Evolutionary conservation across 768 basidiomycete species (phyloP).

Genomic region (Psilocybe azurescens): DNA sequence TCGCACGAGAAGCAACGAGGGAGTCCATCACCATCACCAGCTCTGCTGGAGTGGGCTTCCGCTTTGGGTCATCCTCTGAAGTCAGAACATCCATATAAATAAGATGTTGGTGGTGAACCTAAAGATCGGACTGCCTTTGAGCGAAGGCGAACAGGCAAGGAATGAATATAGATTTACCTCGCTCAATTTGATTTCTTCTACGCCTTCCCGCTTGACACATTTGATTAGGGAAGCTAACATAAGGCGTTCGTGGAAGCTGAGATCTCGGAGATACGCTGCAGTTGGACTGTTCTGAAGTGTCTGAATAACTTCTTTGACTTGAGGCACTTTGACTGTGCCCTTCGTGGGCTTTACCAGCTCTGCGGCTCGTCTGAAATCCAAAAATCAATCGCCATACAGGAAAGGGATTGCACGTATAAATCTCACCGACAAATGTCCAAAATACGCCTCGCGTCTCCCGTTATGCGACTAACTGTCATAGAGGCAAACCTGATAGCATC

Average conservation of each 20-base stretch:
- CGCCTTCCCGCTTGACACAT: slow-evolving; percentile 81
- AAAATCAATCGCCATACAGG: not conserved
- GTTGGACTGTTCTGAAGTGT: slow-evolving; percentile 93
- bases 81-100: slow-evolving; percentile 71
- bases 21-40: slow-evolving; percentile 75
- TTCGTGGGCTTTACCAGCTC: slow-evolving; percentile 68
- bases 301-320: slow-evolving; percentile 80
- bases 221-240: slow-evolving; percentile 86
- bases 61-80: slow-evolving; percentile 58
- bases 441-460: slow-evolving; percentile 92
- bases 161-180: slow-evolving; percentile 53
- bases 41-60: slow-evolving; percentile 66
- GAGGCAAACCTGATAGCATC: slow-evolving; percentile 90
- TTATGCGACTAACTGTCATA: slow-evolving; percentile 71
- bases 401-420: not conserved
- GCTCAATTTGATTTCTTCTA: slow-evolving; percentile 87
- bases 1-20: slow-evolving; percentile 75
- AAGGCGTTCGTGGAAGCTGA: slow-evolving; percentile 87
- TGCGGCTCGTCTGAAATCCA: slow-evolving; percentile 70
- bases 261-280: slow-evolving; percentile 79
- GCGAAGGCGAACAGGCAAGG: not conserved
- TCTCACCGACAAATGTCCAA: slow-evolving; percentile 88
- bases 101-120: slow-evolving; percentile 81
- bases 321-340: slow-evolving; percentile 64
- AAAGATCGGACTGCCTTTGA: slow-evolving; percentile 6